Evolutionary conservation across 495 filamentous ascomycete species (phyloP), one percentile per base, ranked within the genome.

Genomic region (Gamarada debralockiae): DNA sequence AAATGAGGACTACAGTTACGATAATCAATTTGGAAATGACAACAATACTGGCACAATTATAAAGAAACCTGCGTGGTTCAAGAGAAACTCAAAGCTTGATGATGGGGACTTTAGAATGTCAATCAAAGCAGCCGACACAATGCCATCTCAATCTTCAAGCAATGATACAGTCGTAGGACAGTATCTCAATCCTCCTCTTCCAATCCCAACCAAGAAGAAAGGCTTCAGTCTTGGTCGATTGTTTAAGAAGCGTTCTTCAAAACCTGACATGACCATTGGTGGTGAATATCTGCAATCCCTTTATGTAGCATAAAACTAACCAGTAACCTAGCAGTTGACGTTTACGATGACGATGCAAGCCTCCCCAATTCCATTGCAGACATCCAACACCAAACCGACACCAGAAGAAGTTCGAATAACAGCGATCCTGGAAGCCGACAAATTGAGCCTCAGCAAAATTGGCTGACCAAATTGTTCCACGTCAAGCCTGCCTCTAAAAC

Each of bases 391-490:
- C 52, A 40, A 21, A 29, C 42, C n/a, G 21, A 48, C 7, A n/a
- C 10, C 18, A 18, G 14, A 22, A 20, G 31, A 15, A 36, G 33
- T 25, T 29, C 25, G 12, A 34, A 48, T 23, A 13, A 22, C 22
- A 46, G 60, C 22, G 52, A 57, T 56, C 43, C 52, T 17, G 24
- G 37, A 44, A 39, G 36, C 20, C 76, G 77, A 46, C 68, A 75
- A 52, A 77, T 81, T 45, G 81, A 78, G 15, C 73, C 80, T 3
- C 79, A 82, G 40, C 81, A 85, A 53, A 93, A 86, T 52, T 96
- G 91, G 90, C 76, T 98, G 43, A 82, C 86, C 29, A 85, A 87
- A 14, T 80, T 97, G 18, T 86, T 98, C 69, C 82, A 90, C 42
- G 85, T 97, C 66, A 96, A 93, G 62, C 92, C 93, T 0, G 85